Evolutionary conservation across 306 rosid species (phyloP).

Genomic region (Mimosa bimucronata): DNA sequence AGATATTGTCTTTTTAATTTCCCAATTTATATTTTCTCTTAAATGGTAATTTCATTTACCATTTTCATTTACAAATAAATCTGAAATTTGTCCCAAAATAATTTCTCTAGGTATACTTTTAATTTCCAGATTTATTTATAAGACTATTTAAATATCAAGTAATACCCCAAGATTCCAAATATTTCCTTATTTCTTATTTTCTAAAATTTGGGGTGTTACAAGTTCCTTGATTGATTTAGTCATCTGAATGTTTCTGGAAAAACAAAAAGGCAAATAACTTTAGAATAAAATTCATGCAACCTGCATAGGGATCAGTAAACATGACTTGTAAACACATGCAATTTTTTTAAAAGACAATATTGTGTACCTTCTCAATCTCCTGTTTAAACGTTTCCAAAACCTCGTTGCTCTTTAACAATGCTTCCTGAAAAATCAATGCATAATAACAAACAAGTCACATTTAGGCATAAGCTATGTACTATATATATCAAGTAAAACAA

Average conservation of each 20-base stretch:
- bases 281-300: conserved; percentile 22
- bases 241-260: conserved; percentile 62
- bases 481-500: conserved; percentile 9
- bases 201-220: no score
- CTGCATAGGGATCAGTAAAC: conserved; percentile 32
- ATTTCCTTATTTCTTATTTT: no score
- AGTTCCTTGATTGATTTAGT: conserved; percentile 93
- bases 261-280: conserved; percentile 30
- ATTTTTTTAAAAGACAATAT: conserved; percentile 9
- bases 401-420: conserved; percentile 86
- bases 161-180: no score
- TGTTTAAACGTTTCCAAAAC: conserved; percentile 90
- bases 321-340: conserved; percentile 24
- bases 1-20: no score
- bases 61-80: no score
- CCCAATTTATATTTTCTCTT: no score
- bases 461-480: neutral
- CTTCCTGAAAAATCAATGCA: conserved; percentile 68
- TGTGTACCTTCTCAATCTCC: conserved; percentile 85
- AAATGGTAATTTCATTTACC: no score
- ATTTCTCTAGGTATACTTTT: no score
- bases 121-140: no score
- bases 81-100: no score
- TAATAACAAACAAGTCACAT: conserved; percentile 27
- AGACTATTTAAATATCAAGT: no score